Percentiles rank a stretch among this genome's conserved stretches.
These are phyloP conservation scores for Colletotrichum cereale DNA, from an alignment of 2,329 filamentous ascomycete genomes.

Conservation along the genomic window DNA sequence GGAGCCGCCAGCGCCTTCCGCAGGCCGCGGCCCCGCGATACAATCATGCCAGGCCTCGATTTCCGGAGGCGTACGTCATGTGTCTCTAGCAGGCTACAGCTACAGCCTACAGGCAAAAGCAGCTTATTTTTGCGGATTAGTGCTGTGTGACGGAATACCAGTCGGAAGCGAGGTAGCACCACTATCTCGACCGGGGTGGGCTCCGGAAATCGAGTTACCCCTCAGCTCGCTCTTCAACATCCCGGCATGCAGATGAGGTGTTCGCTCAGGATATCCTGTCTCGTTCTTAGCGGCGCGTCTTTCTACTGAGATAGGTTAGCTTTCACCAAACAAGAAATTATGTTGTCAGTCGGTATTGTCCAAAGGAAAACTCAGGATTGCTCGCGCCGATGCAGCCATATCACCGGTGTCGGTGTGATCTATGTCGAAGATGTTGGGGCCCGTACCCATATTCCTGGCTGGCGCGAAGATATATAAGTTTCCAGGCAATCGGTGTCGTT, in stretches of 20 bases:
- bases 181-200: not conserved
- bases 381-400: not conserved
- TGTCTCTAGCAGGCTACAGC: not conserved
- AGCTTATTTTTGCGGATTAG: not conserved
- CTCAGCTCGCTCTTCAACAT: not conserved
- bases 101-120: not conserved
- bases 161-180: not conserved
- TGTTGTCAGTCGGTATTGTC: not conserved
- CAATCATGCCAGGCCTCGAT: not conserved
- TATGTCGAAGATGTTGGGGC: not conserved
- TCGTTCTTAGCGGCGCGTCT: not conserved
- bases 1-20: not conserved
- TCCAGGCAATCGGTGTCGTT: no score
- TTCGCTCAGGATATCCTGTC: not conserved
- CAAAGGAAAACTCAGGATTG: not conserved
- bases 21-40: slow-evolving; percentile 26
- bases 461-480: not conserved
- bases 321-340: not conserved
- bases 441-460: not conserved
- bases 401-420: slow-evolving; percentile 17
- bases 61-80: not conserved
- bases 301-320: not conserved
- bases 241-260: not conserved
- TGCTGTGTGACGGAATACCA: not conserved
- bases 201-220: not conserved